phyloP scores from a whole-genome alignment of 495 filamentous ascomycete species.

The Penicillium macrosclerotiorum region DNA sequence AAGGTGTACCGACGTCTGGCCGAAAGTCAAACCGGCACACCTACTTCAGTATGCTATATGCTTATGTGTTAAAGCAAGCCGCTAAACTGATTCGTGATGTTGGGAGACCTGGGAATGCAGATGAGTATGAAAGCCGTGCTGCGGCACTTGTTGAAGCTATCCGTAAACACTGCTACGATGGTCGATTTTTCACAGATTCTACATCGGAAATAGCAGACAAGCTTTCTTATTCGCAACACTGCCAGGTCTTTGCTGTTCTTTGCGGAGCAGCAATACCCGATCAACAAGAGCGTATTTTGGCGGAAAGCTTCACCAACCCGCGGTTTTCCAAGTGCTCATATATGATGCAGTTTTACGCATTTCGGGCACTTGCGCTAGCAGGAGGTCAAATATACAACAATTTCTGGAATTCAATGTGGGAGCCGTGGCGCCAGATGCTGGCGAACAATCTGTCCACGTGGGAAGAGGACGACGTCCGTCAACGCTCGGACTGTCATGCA shows the following conservation, averaged over 20 bases:
- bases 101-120: constrained; percentile 28
- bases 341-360: constrained; percentile 40
- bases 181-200: constrained; percentile 31
- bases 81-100: constrained; percentile 26
- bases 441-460: constrained; percentile 38
- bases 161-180: constrained; percentile 33
- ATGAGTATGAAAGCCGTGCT: constrained; percentile 33
- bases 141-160: constrained; percentile 20
- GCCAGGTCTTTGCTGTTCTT: constrained; percentile 36
- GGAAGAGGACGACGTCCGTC: constrained; percentile 40
- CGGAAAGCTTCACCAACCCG: constrained; percentile 16
- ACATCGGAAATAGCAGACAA: constrained; percentile 25
- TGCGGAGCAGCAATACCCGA: constrained; percentile 21
- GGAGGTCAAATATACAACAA: constrained; percentile 25
- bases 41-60: constrained; percentile 40
- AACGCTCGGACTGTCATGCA: constrained; percentile 42
- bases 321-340: constrained; percentile 36
- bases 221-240: constrained; percentile 31
- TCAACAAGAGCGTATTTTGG: constrained; percentile 17
- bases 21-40: constrained; percentile 27
- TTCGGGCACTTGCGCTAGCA: constrained; percentile 30
- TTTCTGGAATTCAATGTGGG: constrained; percentile 27
- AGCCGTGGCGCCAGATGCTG: constrained; percentile 33
- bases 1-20: constrained; percentile 34
- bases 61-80: constrained; percentile 27